Evolutionary conservation across 2,329 filamentous ascomycete species (phyloP), one percentile per base, ranked within the genome.

Genomic region (Fusarium tupiense): DNA sequence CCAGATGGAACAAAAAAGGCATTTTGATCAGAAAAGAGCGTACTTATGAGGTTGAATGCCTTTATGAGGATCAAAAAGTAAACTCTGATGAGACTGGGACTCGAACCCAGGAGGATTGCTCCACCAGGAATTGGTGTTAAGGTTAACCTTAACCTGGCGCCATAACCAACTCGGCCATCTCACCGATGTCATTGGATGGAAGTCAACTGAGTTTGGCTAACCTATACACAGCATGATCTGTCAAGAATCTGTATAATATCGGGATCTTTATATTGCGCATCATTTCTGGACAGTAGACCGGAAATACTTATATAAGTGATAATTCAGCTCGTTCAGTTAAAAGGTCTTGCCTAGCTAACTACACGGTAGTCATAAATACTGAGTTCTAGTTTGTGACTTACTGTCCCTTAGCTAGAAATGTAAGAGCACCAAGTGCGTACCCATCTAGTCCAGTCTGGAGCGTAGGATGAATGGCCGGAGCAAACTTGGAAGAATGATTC

Each of bases 161-260:
- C 79, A 81, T 81, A 80, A 81, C 79, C 79, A 80, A 79, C 79
- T 81, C 79, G 79, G 79, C 79, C 79, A 81, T 81, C 79, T 80
- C 74, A 78, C 78, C 78, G 56, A 69, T 56, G 26, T n/a, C 22
- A 52, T 74, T 72, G 43, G 62, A 62, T 76, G 29, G 1, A 1
- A 4, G 0, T 3, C 0, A 2, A 5, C 4, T 5, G 5, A 9
- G 1, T 33, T 33, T 19, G 9, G 11, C 5, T 19, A 2, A 10
- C 3, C 3, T 50, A 50, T 50, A 50, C 11, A 0, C 31, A 14
- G 31, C 12, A 33, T 33, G 1, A 33, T 33, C 12, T 1, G 31
- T 33, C 31, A 33, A 33, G 31, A 33, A 33, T 6, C 31, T 13
- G 31, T 33, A 13, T 13, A 33, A 33, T 33, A 6, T n/a, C 22